Conservation (phyloP, 1,284 basidiomycete species). For the Austroboletus niveus region DNA sequence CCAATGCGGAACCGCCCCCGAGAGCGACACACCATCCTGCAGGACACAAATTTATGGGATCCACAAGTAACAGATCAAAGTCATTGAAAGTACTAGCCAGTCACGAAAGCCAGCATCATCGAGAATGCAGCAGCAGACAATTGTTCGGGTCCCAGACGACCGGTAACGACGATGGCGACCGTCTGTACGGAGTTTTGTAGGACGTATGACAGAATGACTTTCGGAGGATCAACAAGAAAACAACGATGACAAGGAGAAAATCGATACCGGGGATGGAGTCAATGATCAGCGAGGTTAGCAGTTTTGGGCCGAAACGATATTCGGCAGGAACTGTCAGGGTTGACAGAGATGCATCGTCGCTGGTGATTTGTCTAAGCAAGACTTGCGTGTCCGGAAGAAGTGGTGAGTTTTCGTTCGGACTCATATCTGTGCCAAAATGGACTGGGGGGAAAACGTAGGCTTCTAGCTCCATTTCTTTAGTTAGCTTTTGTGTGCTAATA, state of each 20-base stretch:
- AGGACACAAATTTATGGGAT: slow-evolving; percentile 46
- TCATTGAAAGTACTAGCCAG: slow-evolving; percentile 53
- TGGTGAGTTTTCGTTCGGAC: slow-evolving; percentile 22
- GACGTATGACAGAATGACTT: slow-evolving; percentile 64
- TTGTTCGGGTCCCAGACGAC: slow-evolving; percentile 64
- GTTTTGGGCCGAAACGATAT: slow-evolving; percentile 22
- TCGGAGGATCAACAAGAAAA: not conserved
- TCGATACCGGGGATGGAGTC: slow-evolving; percentile 54
- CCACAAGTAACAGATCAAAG: slow-evolving; percentile 29
- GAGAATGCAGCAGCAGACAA: slow-evolving; percentile 70
- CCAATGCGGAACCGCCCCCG: slow-evolving; percentile 75
- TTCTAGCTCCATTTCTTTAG: not conserved
- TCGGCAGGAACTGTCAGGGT: slow-evolving; percentile 9
- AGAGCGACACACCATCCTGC: slow-evolving; percentile 73
- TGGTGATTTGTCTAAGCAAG: not conserved
- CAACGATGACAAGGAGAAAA: too few species aligned
- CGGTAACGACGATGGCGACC: slow-evolving; percentile 57
- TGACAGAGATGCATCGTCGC: too few species aligned
- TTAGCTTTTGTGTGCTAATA: slow-evolving; percentile 15
- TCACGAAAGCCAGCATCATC: slow-evolving; percentile 74
- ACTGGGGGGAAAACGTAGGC: too few species aligned
- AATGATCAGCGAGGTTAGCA: slow-evolving; percentile 47
- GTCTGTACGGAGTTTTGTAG: slow-evolving; percentile 75
- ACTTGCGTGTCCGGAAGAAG: slow-evolving; percentile 13
- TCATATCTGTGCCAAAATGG: too few species aligned